A percentile compares a stretch with the other conserved stretches of the same genome.
These are phyloP conservation scores for Epithele typhae DNA, from an alignment of 768 basidiomycete genomes.

Conservation along the genomic window DNA sequence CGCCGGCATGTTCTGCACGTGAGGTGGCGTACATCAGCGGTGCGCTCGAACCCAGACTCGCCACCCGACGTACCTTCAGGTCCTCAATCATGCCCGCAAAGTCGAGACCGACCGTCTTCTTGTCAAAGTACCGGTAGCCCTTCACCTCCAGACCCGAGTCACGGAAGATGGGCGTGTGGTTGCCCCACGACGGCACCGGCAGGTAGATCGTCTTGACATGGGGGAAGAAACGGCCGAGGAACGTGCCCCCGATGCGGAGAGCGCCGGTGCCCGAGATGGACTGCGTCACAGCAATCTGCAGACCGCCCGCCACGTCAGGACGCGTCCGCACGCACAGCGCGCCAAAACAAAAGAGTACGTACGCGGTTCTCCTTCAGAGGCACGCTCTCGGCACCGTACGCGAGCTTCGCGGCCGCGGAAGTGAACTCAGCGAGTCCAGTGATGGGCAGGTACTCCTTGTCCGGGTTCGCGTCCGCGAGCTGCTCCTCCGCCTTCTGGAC, in stretches of 20 bases:
- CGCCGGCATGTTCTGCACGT: conserved; percentile 58
- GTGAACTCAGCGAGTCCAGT: conserved; percentile 87
- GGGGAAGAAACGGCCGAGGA: conserved; percentile 86
- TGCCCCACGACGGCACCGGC: conserved; percentile 94
- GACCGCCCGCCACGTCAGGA: conserved; percentile 3
- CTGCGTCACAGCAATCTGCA: conserved; percentile 81
- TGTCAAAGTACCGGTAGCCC: conserved; percentile 91
- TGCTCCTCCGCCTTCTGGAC: conserved; percentile 90
- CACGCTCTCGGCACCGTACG: conserved; percentile 79
- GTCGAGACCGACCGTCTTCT: conserved; percentile 87
- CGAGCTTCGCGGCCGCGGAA: conserved; percentile 81
- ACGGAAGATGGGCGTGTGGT: conserved; percentile 90
- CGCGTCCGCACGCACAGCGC: background rate
- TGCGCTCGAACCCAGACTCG: too few species aligned
- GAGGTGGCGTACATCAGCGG: too few species aligned
- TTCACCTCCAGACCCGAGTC: conserved; percentile 95
- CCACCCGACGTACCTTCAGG: conserved; percentile 51
- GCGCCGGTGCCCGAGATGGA: conserved; percentile 98
- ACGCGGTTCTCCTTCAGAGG: conserved; percentile 72
- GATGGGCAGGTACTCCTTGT: conserved; percentile 98
- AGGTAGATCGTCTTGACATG: conserved; percentile 86
- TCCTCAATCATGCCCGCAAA: conserved; percentile 89
- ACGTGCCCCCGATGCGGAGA: conserved; percentile 90
- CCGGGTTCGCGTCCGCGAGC: conserved; percentile 57
- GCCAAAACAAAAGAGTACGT: conserved; percentile 28